phyloP scores from a whole-genome alignment of 192 early-diverging fungal species.

The Podila epigama region DNA sequence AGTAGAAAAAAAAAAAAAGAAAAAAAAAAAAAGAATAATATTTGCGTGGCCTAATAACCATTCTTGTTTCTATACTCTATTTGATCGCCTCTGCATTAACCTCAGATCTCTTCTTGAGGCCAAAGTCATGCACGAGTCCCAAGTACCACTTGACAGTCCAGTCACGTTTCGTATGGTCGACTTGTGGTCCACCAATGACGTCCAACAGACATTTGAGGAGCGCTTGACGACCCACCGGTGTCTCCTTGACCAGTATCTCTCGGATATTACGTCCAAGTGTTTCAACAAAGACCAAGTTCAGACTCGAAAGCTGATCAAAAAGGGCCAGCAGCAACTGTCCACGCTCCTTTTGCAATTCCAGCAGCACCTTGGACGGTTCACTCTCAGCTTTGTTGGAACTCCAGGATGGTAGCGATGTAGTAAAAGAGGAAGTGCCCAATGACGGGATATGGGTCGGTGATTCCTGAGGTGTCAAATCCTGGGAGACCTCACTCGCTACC shows the following conservation, averaged over 20 bases:
- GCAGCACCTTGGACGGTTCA: background rate
- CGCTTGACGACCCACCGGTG: conserved; percentile 13
- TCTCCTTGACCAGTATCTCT: conserved; percentile 26
- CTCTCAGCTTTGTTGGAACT: background rate
- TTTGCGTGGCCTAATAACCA: background rate
- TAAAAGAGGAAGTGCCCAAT: conserved; percentile 2
- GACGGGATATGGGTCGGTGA: conserved; percentile 18
- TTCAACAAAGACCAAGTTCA: conserved; percentile 52
- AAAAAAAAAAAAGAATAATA: background rate
- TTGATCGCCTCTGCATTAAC: too few species aligned
- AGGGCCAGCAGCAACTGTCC: conserved; percentile 45
- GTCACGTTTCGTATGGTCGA: conserved; percentile 48
- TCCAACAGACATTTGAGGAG: conserved; percentile 41
- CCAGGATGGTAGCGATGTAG: background rate
- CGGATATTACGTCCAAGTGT: conserved; percentile 45
- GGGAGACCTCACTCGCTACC: conserved; percentile 3
- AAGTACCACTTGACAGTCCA: conserved; percentile 48
- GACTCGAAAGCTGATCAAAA: conserved; percentile 47
- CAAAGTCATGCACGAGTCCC: conserved; percentile 31
- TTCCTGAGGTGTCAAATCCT: conserved; percentile 19
- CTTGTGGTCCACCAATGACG: conserved; percentile 30
- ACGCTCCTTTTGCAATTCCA: conserved; percentile 24
- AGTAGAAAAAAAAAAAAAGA: background rate
- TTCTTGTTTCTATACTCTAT: too few species aligned
- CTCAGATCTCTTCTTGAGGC: too few species aligned